Conservation (phyloP, 2,329 filamentous ascomycete species). For the Phialophora chinensis region DNA sequence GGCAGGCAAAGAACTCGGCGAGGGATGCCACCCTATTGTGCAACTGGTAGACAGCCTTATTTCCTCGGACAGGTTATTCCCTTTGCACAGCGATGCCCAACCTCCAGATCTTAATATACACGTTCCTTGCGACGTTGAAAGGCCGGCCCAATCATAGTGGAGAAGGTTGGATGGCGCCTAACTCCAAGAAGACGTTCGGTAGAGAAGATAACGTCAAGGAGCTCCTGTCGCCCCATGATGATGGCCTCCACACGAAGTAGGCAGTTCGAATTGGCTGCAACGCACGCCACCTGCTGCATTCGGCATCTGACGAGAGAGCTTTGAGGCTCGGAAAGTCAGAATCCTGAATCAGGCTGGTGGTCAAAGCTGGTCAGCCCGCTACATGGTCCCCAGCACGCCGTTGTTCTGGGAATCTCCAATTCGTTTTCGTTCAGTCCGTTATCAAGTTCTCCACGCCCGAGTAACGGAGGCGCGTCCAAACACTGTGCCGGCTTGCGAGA, state of each 20-base stretch:
- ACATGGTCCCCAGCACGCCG: background rate
- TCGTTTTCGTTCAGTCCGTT: conserved; percentile 12
- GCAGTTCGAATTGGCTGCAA: conserved; percentile 1
- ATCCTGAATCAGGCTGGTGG: conserved; percentile 10
- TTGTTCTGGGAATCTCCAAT: conserved; percentile 8
- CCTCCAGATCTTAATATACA: conserved; percentile 15
- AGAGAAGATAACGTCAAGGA: conserved; percentile 28
- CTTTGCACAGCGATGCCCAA: background rate
- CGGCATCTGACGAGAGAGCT: conserved; percentile 25
- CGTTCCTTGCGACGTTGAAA: background rate
- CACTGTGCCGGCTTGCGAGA: background rate
- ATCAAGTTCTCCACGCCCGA: conserved; percentile 12
- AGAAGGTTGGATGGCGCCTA: conserved; percentile 14
- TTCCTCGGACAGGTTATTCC: background rate
- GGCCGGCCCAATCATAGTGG: conserved; percentile 16
- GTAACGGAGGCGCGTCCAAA: background rate
- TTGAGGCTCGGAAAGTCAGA: conserved; percentile 7
- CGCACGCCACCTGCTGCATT: conserved; percentile 24
- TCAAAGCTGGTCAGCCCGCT: conserved; percentile 5
- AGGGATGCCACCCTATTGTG: background rate
- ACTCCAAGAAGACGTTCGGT: conserved; percentile 27
- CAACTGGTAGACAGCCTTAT: background rate
- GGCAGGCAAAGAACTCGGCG: background rate
- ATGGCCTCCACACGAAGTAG: conserved; percentile 14
- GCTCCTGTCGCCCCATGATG: background rate